Conservation (phyloP, 306 rosid genomes). For the Alnus rubra region DNA sequence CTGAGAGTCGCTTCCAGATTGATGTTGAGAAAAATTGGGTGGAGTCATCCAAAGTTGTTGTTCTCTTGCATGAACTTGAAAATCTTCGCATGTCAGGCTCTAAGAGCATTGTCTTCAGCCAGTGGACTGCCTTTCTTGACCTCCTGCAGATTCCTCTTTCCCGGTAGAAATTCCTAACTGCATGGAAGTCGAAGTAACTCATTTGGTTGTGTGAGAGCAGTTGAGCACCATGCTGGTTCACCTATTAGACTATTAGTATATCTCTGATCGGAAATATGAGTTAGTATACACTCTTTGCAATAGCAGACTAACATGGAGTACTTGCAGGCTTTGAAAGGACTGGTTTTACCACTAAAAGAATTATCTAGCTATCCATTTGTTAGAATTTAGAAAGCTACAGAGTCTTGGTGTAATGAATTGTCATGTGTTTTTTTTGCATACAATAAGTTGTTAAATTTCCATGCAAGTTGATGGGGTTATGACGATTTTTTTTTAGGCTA, state of each 20-base stretch:
- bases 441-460: not conserved
- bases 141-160: constrained; percentile 84
- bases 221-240: constrained; percentile 2
- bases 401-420: not conserved
- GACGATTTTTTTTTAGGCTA: not conserved
- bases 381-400: not conserved
- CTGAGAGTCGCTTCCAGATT: constrained; percentile 82
- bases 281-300: not conserved
- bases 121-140: constrained; percentile 98
- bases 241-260: not conserved
- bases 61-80: constrained; percentile 80
- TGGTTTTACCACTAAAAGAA: not conserved
- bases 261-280: not conserved
- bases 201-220: constrained; percentile 17
- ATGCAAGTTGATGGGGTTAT: not conserved
- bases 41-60: constrained; percentile 75
- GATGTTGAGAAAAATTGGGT: constrained; percentile 94
- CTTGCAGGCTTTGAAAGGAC: not conserved
- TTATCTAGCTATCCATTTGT: not conserved
- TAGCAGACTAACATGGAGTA: constrained; percentile 8
- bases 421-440: not conserved
- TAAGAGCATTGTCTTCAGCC: constrained; percentile 97
- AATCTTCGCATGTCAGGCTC: constrained; percentile 67
- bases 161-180: constrained; percentile 52
- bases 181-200: constrained; percentile 17